phyloP scores from a whole-genome alignment of 129 eudicot genomes.

The Oenanthe sinensis region DNA sequence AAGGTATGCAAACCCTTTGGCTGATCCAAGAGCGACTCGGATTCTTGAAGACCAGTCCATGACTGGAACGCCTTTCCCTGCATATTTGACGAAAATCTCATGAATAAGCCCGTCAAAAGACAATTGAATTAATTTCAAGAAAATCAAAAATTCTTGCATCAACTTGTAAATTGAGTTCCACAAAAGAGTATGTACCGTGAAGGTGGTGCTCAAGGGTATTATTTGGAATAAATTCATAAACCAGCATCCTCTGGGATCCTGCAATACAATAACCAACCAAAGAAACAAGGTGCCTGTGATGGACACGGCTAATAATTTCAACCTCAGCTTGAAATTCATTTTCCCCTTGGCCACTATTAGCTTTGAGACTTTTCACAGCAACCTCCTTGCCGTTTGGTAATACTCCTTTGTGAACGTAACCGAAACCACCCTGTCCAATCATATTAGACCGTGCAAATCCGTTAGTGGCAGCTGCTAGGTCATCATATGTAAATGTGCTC shows the following conservation, averaged over 20 bases:
- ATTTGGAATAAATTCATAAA: conserved; percentile 61
- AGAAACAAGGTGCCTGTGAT: conserved; percentile 67
- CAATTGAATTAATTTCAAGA: neutral
- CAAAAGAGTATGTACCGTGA: conserved; percentile 31
- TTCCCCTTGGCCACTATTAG: conserved; percentile 73
- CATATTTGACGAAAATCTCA: neutral
- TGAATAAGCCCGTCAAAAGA: neutral
- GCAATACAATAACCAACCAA: conserved; percentile 77
- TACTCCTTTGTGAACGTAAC: conserved; percentile 70
- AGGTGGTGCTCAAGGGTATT: conserved; percentile 63
- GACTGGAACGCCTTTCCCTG: conserved; percentile 29
- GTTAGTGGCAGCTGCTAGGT: conserved; percentile 53
- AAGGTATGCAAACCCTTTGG: conserved; percentile 78
- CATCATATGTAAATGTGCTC: conserved; percentile 56
- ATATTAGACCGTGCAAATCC: conserved; percentile 37
- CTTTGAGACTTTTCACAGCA: conserved; percentile 66
- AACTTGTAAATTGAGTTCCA: neutral
- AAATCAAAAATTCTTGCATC: neutral
- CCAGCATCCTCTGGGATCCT: conserved; percentile 57
- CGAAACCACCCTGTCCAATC: conserved; percentile 77
- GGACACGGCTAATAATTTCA: conserved; percentile 63
- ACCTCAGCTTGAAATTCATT: conserved; percentile 78
- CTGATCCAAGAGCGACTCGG: conserved; percentile 64
- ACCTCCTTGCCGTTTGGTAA: conserved; percentile 60
- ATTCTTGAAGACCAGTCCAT: conserved; percentile 57